A percentile compares a stretch with the other conserved stretches of the same genome.
Conservation (phyloP, 140 eudicot genomes). For the Flaveria floridana region DNA sequence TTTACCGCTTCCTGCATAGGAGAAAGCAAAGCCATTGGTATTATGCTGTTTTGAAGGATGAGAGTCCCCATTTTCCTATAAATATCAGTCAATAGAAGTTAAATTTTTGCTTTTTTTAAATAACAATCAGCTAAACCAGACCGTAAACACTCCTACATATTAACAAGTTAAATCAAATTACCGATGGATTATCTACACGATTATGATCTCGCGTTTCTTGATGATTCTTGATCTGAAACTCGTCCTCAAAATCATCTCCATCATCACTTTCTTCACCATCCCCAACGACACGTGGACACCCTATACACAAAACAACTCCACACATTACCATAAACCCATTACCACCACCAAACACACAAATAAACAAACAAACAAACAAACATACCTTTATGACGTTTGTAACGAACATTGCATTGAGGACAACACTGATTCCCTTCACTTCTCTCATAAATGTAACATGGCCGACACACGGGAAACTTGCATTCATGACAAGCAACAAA, state of each 20-base stretch:
- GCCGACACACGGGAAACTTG: constrained; percentile 87
- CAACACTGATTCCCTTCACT: constrained; percentile 87
- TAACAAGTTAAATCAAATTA: constrained; percentile 28
- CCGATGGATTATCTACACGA: constrained; percentile 44
- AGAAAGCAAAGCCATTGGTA: constrained; percentile 60
- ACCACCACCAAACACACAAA: not conserved
- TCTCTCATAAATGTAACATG: constrained; percentile 87
- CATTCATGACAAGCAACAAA: constrained; percentile 88
- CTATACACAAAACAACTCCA: constrained; percentile 41
- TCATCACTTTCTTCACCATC: constrained; percentile 80
- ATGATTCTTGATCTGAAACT: constrained; percentile 63
- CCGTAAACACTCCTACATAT: not conserved
- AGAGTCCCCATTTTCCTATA: constrained; percentile 71
- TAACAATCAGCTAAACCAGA: not conserved
- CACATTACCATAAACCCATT: not conserved
- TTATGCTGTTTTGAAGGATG: constrained; percentile 49
- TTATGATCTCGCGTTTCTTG: constrained; percentile 42
- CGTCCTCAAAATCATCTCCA: constrained; percentile 80
- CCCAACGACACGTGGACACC: constrained; percentile 81
- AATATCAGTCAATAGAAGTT: constrained; percentile 14
- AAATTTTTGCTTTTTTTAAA: not conserved
- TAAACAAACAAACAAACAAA: constrained; percentile 3
- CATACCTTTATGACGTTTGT: constrained; percentile 84
- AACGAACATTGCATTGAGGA: constrained; percentile 90
- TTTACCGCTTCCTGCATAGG: constrained; percentile 94